phyloP scores from a whole-genome alignment of 805 yeast species.

The Candida ulmi region DNA sequence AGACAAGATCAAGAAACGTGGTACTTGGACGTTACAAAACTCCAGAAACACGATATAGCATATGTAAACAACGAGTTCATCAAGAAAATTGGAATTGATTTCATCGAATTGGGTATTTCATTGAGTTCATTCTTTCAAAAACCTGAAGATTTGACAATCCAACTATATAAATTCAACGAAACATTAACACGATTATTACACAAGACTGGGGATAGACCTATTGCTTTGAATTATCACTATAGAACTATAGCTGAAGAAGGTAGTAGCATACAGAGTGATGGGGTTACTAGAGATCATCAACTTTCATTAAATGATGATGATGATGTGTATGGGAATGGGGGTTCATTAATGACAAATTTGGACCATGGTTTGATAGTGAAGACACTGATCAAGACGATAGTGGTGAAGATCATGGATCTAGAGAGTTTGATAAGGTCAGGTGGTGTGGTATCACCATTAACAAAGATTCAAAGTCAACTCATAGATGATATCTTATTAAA shows the following conservation, averaged over 20 bases:
- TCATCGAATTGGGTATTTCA: conserved; percentile 9
- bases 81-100: conserved; percentile 6
- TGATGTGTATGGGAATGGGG: no score
- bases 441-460: no score
- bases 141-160: conserved; percentile 7
- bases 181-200: conserved; percentile 19
- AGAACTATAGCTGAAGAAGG: no score
- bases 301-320: no score
- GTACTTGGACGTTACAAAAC: conserved; percentile 15
- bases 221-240: no score
- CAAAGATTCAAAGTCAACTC: conserved; percentile 11
- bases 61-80: conserved; percentile 18
- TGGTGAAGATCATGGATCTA: conserved; percentile 7
- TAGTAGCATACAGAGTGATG: no score
- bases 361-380: conserved; percentile 15
- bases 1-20: conserved; percentile 17
- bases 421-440: conserved; percentile 6
- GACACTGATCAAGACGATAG: conserved; percentile 13
- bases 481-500: conserved; percentile 18
- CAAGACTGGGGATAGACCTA: no score
- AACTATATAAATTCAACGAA: conserved; percentile 22
- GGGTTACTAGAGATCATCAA: no score
- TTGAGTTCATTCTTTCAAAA: conserved; percentile 6
- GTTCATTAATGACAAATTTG: no score
- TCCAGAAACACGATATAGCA: conserved; percentile 19